Conservation (phyloP, 441 rosid genomes). For the Erodium moschatum region DNA sequence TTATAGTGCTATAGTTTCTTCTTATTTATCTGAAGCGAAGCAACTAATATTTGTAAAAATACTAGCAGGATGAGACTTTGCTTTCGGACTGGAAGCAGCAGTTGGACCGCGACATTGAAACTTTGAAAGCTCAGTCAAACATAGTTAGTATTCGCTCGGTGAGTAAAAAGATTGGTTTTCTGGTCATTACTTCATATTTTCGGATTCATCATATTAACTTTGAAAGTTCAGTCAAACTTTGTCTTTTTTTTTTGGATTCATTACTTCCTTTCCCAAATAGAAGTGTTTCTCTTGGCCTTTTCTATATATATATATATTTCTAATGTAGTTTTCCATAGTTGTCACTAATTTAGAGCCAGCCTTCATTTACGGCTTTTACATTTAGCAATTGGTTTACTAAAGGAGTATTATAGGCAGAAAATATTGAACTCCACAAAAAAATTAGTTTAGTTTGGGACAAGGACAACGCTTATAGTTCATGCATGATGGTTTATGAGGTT, state of each 20-base stretch:
- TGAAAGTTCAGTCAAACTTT: too few relatives aligned
- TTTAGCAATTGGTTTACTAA: not conserved
- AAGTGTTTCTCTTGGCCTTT: not conserved
- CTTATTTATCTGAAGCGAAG: conserved; percentile 4
- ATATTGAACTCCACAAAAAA: not conserved
- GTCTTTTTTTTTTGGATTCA: too few relatives aligned
- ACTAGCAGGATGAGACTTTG: conserved; percentile 70
- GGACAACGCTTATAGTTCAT: too few relatives aligned
- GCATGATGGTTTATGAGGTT: not conserved
- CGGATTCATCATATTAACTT: too few relatives aligned
- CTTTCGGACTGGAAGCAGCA: conserved; percentile 95
- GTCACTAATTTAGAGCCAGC: not conserved
- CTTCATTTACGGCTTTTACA: not conserved
- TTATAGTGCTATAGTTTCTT: not conserved
- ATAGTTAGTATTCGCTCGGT: conserved; percentile 56
- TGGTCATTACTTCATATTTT: not conserved
- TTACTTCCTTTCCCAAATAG: not conserved
- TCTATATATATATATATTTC: not conserved
- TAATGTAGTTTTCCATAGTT: not conserved
- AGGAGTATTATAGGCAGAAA: not conserved
- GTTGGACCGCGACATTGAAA: conserved; percentile 84
- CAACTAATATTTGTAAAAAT: conserved; percentile 24
- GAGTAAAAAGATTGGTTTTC: conserved; percentile 28
- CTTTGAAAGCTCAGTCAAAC: conserved; percentile 77
- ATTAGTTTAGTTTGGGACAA: too few relatives aligned